Evolutionary conservation across 192 early-diverging fungal species (phyloP), one percentile per base, ranked within the genome.

Genomic region (Coemansia sp.): DNA sequence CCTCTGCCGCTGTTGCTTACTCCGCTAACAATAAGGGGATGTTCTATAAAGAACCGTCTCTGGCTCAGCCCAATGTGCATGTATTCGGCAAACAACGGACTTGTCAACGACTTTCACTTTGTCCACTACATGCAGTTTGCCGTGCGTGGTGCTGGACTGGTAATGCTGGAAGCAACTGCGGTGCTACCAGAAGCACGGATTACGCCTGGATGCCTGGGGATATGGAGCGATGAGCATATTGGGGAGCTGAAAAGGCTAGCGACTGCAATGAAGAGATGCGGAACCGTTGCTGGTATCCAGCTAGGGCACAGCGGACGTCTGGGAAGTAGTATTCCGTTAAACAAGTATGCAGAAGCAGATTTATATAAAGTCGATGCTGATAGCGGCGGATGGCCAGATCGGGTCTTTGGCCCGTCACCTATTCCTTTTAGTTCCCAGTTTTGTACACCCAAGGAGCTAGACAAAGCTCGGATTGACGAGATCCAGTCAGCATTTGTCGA

Each of bases 51-150:
- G 38, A 96, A 95, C 79, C 85, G 92, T 25, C 70, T 91, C 27
- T 77, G 74, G 13, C 86, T 92, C 28, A 84, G 88, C n/a, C 93
- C 93, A 44, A 95, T 92, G 91, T 93, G 92, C 77, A 86, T 83
- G 84, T 92, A 90, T 69, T 86, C 86, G 13, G 67, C 83, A 5
- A 58, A 84, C 14, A 85, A 90, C 59, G 92, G 89, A 0, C 81
- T 79, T 40, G 62, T 84, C 20, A 89, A 75, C 15, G 84, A 90
- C 67, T 89, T 83, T 52, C 88, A 91, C 48, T 53, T 90, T 4
- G 81, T 72, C 15, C 85, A 85, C 67, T 69, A 68, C 29, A 84
- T 87, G 30, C 83, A 89, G 41, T 91, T 1, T 59, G 92, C 92
- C 10, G 62, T 90, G 50, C 79, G 86, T 31, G 94, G 94, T 28